Evolutionary conservation across 1,284 basidiomycete genomes (phyloP).

Genomic region (Pulveroboletus sp.): DNA sequence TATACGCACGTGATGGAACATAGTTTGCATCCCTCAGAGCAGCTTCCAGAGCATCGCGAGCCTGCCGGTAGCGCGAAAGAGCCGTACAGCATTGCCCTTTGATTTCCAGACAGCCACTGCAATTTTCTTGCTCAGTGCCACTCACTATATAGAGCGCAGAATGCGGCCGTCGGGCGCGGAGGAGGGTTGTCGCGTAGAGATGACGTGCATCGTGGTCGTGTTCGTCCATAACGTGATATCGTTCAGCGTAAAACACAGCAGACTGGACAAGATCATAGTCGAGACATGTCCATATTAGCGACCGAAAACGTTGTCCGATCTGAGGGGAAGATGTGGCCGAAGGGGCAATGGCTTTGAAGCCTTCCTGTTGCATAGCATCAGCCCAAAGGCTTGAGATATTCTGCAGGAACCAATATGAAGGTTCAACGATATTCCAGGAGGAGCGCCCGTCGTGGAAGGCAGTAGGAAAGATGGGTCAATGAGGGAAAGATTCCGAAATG

Average conservation of each 20-base stretch:
- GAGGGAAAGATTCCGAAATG: constrained; percentile 27
- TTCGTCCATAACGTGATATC: constrained; percentile 68
- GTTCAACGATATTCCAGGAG: constrained; percentile 12
- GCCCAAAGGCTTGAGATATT: constrained; percentile 31
- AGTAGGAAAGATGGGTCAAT: constrained; percentile 7
- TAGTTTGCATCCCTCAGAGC: constrained; percentile 54
- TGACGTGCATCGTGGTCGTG: constrained; percentile 81
- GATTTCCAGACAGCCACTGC: constrained; percentile 77
- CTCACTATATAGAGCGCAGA: constrained; percentile 76
- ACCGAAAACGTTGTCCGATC: constrained; percentile 65
- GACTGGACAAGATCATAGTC: constrained; percentile 74
- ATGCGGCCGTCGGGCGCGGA: constrained; percentile 74
- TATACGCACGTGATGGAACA: constrained; percentile 54
- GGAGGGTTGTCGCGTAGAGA: constrained; percentile 77
- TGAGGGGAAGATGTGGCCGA: constrained; percentile 48
- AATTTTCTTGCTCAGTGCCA: constrained; percentile 54
- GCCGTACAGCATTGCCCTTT: constrained; percentile 75
- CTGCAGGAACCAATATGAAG: constrained; percentile 19
- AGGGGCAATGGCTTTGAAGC: constrained; percentile 35
- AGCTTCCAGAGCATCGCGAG: constrained; percentile 68
- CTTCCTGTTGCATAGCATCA: constrained; percentile 50
- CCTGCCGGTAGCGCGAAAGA: constrained; percentile 71
- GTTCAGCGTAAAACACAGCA: constrained; percentile 80
- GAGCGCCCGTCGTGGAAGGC: constrained; percentile 15
- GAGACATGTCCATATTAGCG: constrained; percentile 74